Percentiles rank a stretch among this genome's conserved stretches.
These are phyloP conservation scores for Pilasporangium apinafurcum DNA, from an alignment of 352 stramenopile species.

Conservation along the genomic window DNA sequence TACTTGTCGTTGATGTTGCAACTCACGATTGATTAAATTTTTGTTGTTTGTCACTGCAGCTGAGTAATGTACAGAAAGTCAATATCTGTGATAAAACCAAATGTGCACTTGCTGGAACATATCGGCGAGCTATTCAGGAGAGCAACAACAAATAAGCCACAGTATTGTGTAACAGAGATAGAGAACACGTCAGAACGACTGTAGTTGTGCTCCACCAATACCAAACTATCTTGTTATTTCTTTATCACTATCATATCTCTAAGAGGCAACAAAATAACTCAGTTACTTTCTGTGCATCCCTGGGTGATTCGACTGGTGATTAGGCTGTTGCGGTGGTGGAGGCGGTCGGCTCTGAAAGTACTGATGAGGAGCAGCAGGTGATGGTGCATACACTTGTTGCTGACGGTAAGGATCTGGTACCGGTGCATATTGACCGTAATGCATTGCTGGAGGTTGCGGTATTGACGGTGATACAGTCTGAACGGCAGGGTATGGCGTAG, in stretches of 20 bases:
- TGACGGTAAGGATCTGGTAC: constrained; percentile 19
- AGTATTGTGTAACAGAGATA: no score
- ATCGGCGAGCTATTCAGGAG: constrained; percentile 22
- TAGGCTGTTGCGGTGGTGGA: constrained; percentile 6
- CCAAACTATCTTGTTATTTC: no score
- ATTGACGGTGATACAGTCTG: constrained; percentile 6
- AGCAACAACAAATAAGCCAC: constrained; percentile 6
- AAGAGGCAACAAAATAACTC: not conserved
- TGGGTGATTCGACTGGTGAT: constrained; percentile 4
- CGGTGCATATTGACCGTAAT: constrained; percentile 15
- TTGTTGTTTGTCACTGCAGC: constrained; percentile 11
- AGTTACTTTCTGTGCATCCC: constrained; percentile 7
- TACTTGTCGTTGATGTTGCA: not conserved
- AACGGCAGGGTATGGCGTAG: constrained; percentile 3
- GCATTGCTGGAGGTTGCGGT: constrained; percentile 12
- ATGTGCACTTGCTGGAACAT: constrained; percentile 45
- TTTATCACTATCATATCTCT: no score
- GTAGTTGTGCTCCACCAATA: no score
- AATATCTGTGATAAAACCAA: constrained; percentile 67
- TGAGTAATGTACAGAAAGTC: constrained; percentile 32
- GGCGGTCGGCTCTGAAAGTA: constrained; percentile 17
- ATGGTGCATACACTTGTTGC: constrained; percentile 12
- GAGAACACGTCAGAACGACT: no score
- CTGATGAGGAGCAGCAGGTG: constrained; percentile 5
- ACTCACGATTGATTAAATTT: not conserved